Evolutionary conservation across 345 rosid species (phyloP).

Genomic region (Citrus sinensis): DNA sequence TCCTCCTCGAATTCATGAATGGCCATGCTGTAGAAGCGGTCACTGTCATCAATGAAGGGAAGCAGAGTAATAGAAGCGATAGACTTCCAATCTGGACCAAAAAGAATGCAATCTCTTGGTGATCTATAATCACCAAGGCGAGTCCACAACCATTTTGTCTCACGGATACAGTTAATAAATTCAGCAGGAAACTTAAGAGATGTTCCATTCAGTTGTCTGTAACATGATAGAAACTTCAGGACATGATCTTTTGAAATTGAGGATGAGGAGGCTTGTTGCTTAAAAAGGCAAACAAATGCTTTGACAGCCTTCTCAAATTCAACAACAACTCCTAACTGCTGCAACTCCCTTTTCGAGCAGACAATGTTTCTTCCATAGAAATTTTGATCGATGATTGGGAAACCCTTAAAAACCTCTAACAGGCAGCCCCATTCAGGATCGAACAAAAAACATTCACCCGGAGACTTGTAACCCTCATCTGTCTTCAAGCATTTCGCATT

Average conservation of each 20-base stretch:
- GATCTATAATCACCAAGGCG: constrained; percentile 36
- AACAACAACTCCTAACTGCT: constrained; percentile 41
- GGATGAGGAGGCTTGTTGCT: constrained; percentile 27
- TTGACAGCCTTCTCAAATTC: constrained; percentile 44
- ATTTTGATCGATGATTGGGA: constrained; percentile 39
- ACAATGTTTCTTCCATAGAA: constrained; percentile 38
- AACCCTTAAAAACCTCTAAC: constrained; percentile 40
- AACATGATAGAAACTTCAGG: constrained; percentile 41
- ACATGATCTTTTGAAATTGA: constrained; percentile 34
- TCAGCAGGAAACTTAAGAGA: constrained; percentile 23
- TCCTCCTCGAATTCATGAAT: constrained; percentile 45
- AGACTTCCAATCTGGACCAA: constrained; percentile 49
- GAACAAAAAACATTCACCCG: constrained; percentile 48
- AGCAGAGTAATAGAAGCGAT: constrained; percentile 48
- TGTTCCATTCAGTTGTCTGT: constrained; percentile 29
- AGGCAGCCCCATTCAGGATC: constrained; percentile 58
- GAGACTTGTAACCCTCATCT: constrained; percentile 37
- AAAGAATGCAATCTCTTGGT: constrained; percentile 57
- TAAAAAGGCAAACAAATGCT: constrained; percentile 34
- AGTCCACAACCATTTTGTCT: constrained; percentile 54
- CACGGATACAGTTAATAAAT: constrained; percentile 30
- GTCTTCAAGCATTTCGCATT: constrained; percentile 47
- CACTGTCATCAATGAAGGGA: constrained; percentile 54
- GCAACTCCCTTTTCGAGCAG: constrained; percentile 36
- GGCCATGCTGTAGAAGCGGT: constrained; percentile 38